phyloP scores from a whole-genome alignment of 2,329 filamentous ascomycete genomes.

The Neurospora crassa region DNA sequence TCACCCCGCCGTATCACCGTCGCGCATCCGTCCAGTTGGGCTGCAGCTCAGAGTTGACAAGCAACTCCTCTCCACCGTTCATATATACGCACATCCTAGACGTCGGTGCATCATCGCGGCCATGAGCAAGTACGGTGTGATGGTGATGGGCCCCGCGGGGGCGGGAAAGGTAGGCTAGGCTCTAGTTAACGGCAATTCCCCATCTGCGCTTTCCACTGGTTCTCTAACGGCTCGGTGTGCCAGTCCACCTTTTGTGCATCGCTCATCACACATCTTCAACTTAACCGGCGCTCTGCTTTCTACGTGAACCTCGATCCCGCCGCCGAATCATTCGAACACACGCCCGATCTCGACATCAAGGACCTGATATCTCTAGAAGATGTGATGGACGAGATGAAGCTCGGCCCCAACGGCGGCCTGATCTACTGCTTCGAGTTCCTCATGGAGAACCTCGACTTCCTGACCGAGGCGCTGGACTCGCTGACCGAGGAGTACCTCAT shows the following conservation, averaged over 20 bases:
- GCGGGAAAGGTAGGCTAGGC: slow-evolving; percentile 65
- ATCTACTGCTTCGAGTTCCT: slow-evolving; percentile 97
- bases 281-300: slow-evolving; percentile 86
- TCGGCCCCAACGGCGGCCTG: slow-evolving; percentile 85
- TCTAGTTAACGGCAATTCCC: neutral
- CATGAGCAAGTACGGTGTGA: slow-evolving; percentile 91
- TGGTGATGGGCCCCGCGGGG: slow-evolving; percentile 93
- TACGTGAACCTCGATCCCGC: slow-evolving; percentile 98
- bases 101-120: slow-evolving; percentile 14
- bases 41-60: neutral
- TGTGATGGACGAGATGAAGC: slow-evolving; percentile 89
- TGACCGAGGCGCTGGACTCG: slow-evolving; percentile 74
- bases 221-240: neutral
- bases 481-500: slow-evolving; percentile 93
- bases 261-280: slow-evolving; percentile 84
- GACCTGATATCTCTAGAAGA: slow-evolving; percentile 89
- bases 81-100: neutral
- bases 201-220: slow-evolving; percentile 3
- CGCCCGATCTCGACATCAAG: slow-evolving; percentile 90
- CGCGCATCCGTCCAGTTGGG: neutral
- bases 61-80: neutral
- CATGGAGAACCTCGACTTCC: slow-evolving; percentile 86
- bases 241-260: slow-evolving; percentile 90
- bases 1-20: neutral
- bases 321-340: slow-evolving; percentile 83